Evolutionary conservation across 2,329 filamentous ascomycete species (phyloP).

Genomic region (Dactylellina leptospora): DNA sequence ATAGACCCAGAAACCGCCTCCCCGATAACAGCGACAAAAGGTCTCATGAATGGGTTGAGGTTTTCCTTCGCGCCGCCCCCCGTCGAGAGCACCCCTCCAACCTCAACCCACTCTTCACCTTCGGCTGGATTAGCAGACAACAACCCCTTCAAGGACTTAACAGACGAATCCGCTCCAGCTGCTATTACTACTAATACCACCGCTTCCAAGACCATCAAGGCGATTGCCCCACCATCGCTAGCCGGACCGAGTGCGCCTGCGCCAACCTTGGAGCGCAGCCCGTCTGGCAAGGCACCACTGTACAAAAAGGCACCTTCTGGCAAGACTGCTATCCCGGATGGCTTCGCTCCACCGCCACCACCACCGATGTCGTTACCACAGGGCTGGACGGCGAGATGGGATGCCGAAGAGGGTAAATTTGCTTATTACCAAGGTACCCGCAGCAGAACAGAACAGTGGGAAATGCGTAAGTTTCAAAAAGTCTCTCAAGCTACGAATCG

Average conservation of each 20-base stretch:
- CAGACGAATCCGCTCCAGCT: neutral
- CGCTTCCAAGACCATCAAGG: constrained; percentile 19
- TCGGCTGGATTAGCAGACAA: constrained; percentile 37
- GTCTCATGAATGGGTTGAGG: constrained; percentile 42
- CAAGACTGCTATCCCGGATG: constrained; percentile 40
- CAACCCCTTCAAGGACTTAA: constrained; percentile 39
- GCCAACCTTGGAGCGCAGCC: constrained; percentile 32
- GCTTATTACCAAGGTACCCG: constrained; percentile 55
- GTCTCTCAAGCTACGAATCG: neutral
- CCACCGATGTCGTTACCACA: constrained; percentile 55
- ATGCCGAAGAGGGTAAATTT: constrained; percentile 53
- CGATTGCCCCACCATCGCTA: constrained; percentile 34
- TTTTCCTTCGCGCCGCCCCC: constrained; percentile 48
- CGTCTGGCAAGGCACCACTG: constrained; percentile 36
- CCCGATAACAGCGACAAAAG: constrained; percentile 38
- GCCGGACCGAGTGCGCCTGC: neutral
- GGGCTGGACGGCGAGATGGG: constrained; percentile 56
- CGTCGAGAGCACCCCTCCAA: constrained; percentile 38
- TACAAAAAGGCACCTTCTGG: constrained; percentile 42
- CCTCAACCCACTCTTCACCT: constrained; percentile 35
- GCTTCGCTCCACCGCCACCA: constrained; percentile 54
- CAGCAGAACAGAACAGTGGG: constrained; percentile 54
- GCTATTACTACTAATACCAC: too few species aligned
- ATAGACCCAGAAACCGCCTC: constrained; percentile 34
- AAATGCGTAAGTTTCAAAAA: constrained; percentile 54